Base-by-base conservation (phyloP, 2,329 filamentous ascomycete genomes). In the Zymoseptoria pseudotritici region DNA sequence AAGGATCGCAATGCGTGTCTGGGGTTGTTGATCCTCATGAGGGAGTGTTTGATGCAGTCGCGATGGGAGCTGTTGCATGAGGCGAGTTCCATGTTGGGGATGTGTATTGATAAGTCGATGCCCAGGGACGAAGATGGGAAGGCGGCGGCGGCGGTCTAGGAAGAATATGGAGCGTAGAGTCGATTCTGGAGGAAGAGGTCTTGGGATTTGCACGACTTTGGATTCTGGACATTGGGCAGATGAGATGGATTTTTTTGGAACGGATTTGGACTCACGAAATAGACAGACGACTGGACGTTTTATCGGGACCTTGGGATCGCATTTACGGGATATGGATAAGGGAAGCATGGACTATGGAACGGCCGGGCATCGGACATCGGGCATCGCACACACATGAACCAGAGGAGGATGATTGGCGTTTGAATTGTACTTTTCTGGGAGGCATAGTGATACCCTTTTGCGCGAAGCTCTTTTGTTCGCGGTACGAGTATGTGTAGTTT, bases 51-150 rank as follows among this genome's bases (percentile, higher is more conserved):
- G 72, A 80, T 83, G 65, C 86, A 87, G 68, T 91, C 91, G 31
- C 82, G 91, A 54, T 97, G 93, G 93, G 92, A 97, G 78, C 77
- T 97, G 58, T 78, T 97, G 63, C 87, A 94, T 59, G 94, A 97
- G 75, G 93, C 91, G 42, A 88, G 89, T 31, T 87, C 84, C 21
- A 77, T 96, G 62, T 74, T 97, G 70, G 86, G 82, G 58, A 94
- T 91, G 72, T 96, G 92, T 73, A 89, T 96, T 65, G 80, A 84
- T 62, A 82, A 84, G 75, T 72, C 86, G 59, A 58, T 72, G 50
- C 70, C 71, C 10, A 66, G 67, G 50, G 62, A 64, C 55, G 59
- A 57, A 24, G 61, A 69, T 29, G 51, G 60, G 56, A 58, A 59
- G 21, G 21, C 17, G 42, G 13, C 10, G 42, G 13, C 10, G 36